Evolutionary conservation across 2,329 filamentous ascomycete genomes (phyloP), one percentile per base, ranked within the genome.

Genomic region (Dothistroma septosporum): DNA sequence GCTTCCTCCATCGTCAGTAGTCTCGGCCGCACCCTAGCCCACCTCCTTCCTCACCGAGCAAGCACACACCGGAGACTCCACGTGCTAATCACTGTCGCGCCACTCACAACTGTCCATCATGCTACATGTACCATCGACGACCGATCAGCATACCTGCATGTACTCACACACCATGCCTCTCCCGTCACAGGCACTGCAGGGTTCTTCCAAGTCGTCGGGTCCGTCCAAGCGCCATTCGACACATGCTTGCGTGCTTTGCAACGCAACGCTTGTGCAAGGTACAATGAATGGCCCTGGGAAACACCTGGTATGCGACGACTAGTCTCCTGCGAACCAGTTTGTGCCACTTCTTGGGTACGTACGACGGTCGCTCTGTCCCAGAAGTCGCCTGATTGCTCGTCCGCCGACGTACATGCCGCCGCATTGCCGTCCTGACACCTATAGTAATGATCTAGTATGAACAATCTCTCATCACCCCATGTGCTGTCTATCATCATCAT

Each of bases 61-160:
- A 35, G 33, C 1, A 35, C 35, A 8, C 35, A 37, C 35, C 11
- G 24, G 24, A 28, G 24, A 28, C 11, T 37, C 9, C 11, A 37
- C 5, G 16, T 37, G 35, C 5, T 37, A 37, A 37, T 37, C 14
- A 8, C 9, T 37, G 35, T 16, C 35, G 19, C 12, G 4, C 8
- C 12, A 12, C 12, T 50, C 12, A 7, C 8, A 5, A 12, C 12
- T 50, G 47, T 9, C 47, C 21, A 14, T n/a, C 22, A 28, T 12
- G 21, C 12, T 10, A n/a, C n/a, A n/a, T n/a, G n/a, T n/a, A 50
- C 28, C 47, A 28, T 50, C 21, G 47, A 24, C 47, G 21, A 21
- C 47, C 21, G 53, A 55, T 55, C 53, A 31, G 28, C 7, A 41
- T 44, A 21, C 53, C n/a, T n/a, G n/a, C n/a, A n/a, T n/a, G n/a